A percentile compares a stretch with the other conserved stretches of the same genome.
phyloP scores from a whole-genome alignment of 2,329 filamentous ascomycete genomes.

The Bipolaris gigantea region DNA sequence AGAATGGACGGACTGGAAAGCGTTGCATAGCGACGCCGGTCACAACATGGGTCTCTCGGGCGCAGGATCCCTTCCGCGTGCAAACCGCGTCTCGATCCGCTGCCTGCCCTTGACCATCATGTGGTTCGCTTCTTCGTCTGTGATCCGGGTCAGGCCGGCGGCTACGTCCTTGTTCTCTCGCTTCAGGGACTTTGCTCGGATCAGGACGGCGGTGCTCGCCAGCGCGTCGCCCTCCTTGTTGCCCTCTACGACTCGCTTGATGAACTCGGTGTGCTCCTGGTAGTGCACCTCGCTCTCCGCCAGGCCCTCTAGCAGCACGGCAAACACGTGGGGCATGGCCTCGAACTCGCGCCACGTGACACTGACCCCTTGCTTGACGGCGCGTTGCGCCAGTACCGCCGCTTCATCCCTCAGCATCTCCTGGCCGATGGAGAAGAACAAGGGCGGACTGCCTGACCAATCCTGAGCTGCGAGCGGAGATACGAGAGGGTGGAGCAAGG shows the following conservation, averaged over 20 bases:
- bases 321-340: slow-evolving; percentile 76
- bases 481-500: slow-evolving; percentile 66
- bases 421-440: slow-evolving; percentile 70
- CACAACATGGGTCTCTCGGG: slow-evolving; percentile 27
- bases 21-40: too few species aligned
- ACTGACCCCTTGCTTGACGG: slow-evolving; percentile 59
- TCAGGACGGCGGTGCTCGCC: slow-evolving; percentile 26
- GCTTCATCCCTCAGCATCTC: slow-evolving; percentile 73
- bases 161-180: slow-evolving; percentile 31
- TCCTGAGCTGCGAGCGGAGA: slow-evolving; percentile 60
- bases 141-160: slow-evolving; percentile 30
- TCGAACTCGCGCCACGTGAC: slow-evolving; percentile 74
- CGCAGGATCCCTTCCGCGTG: slow-evolving; percentile 18
- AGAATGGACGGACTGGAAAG: too few species aligned
- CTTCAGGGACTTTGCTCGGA: slow-evolving; percentile 38
- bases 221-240: neutral
- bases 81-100: slow-evolving; percentile 28
- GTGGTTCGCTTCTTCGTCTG: slow-evolving; percentile 34
- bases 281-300: slow-evolving; percentile 39
- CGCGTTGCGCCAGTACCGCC: slow-evolving; percentile 60
- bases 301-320: slow-evolving; percentile 47
- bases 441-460: slow-evolving; percentile 66
- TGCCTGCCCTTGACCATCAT: slow-evolving; percentile 34
- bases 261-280: slow-evolving; percentile 42
- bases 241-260: slow-evolving; percentile 34